These are phyloP conservation scores for Taphrina betulina DNA, from an alignment of 1,139 yeast species.

Conservation along the genomic window DNA sequence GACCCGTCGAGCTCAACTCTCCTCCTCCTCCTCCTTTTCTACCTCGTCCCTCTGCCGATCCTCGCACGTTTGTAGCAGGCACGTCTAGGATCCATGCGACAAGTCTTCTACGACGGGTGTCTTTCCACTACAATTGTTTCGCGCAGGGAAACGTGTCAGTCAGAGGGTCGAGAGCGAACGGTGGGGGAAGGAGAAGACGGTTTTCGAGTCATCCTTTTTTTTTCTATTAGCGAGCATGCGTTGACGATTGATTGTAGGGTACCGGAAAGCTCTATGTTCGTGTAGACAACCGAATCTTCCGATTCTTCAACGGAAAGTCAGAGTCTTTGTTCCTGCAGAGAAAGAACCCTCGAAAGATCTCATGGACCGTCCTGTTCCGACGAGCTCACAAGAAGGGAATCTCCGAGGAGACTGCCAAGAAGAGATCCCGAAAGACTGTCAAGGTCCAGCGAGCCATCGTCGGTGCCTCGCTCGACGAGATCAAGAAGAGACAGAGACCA, in stretches of 20 bases:
- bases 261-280: conserved; percentile 94
- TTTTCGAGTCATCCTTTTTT: too few relatives aligned
- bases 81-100: too few relatives aligned
- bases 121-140: too few relatives aligned
- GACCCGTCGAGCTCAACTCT: too few relatives aligned
- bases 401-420: conserved; percentile 94
- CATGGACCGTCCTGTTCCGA: conserved; percentile 99
- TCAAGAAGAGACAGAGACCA: conserved; percentile 97
- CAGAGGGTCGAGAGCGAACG: too few relatives aligned
- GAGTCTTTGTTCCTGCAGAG: conserved; percentile 99
- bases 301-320: conserved; percentile 98
- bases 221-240: too few relatives aligned
- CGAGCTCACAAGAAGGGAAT: conserved; percentile 99
- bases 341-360: conserved; percentile 99
- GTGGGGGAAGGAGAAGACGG: background rate
- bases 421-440: conserved; percentile 95
- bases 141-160: too few relatives aligned
- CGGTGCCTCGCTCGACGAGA: conserved; percentile 98
- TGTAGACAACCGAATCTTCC: conserved; percentile 99
- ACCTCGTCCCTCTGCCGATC: background rate
- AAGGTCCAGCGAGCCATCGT: conserved; percentile 99
- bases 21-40: background rate
- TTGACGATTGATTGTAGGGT: conserved; percentile 44
- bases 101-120: too few relatives aligned
- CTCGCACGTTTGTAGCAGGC: background rate